Base-by-base conservation (phyloP, 2,329 filamentous ascomycete genomes). In the Lojkania enalia region DNA sequence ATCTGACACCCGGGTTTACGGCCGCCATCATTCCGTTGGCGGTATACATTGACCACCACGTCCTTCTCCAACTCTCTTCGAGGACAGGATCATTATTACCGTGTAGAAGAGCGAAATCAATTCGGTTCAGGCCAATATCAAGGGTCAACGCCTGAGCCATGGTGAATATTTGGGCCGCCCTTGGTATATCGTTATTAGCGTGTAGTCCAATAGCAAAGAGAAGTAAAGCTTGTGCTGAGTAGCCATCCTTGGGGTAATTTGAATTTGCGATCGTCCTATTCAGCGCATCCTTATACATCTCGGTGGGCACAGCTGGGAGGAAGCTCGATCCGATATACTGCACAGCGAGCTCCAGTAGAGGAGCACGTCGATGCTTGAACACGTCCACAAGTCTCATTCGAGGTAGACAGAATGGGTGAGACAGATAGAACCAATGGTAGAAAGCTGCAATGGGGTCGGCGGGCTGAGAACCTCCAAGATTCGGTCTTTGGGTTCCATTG, bases 1-100 rank as follows among this genome's bases (percentile, higher is more conserved):
- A 88, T 43, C 82, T 85, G 31, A 86, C 86, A 49, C 82, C 80
- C 11, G 84, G 80, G 55, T 87, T 88, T 54, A 95, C 84, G 3
- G 88, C 88, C 4, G 89, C 88, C 54, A 95, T 79, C 79, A 95
- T 86, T 42, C 86, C 88, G 64, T 95, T 90, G 12, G 89, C 80
- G n/a, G 88, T 80, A 62, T 86, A 92, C 29, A 88, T 60, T 57
- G 82, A 90, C 91, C 91, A 96, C 90, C 90, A 96, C 1, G 90
- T 96, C 46, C 91, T 79, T 14, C 90, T 81, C 81, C 89, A 86
- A 64, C 86, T 88, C 69, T 96, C 91, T 63, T 92, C 88, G 2
- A 91, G 65, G 1, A 90, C 75, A 0, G 82, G 76, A 47, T 86
- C 81, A 4, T 82, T 82, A 20, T 78, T 74, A 13, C 86, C 85